Evolutionary conservation across 1,284 basidiomycete genomes (phyloP).

Genomic region (Fomitopsis betulina): DNA sequence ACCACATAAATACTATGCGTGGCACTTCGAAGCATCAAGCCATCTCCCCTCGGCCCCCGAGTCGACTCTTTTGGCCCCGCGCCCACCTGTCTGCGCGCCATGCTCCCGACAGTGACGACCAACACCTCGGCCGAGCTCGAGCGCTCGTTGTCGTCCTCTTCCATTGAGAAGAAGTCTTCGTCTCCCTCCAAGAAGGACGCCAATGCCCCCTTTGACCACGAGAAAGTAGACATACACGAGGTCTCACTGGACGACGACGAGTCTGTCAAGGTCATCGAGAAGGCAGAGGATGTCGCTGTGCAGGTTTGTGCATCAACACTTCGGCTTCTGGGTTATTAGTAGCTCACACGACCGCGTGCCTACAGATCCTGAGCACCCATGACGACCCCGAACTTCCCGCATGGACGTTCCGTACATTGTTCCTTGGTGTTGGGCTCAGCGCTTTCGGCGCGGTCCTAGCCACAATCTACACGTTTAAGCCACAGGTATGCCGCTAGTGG

Average conservation of each 20-base stretch:
- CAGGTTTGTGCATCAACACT: slow-evolving; percentile 25
- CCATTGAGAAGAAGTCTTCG: slow-evolving; percentile 14
- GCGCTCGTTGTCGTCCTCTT: slow-evolving; percentile 11
- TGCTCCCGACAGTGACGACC: slow-evolving; percentile 1
- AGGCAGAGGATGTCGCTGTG: slow-evolving; percentile 42
- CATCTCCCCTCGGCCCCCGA: not conserved
- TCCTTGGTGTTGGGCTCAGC: slow-evolving; percentile 58
- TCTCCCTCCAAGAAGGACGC: not conserved
- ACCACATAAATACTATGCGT: not conserved
- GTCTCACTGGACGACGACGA: slow-evolving; percentile 17
- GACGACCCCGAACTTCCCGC: slow-evolving; percentile 55
- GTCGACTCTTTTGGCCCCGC: not conserved
- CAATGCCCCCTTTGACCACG: slow-evolving; percentile 10
- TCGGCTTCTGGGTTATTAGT: not conserved
- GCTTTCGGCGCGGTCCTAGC: slow-evolving; percentile 55
- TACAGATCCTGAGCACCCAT: slow-evolving; percentile 44
- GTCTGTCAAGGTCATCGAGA: slow-evolving; percentile 31
- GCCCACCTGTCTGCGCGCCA: not conserved
- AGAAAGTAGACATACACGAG: slow-evolving; percentile 21
- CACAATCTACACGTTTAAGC: slow-evolving; percentile 64
- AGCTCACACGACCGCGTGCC: not conserved
- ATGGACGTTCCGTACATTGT: slow-evolving; percentile 53
- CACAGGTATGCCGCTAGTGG: slow-evolving; percentile 22
- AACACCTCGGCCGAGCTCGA: slow-evolving; percentile 6
- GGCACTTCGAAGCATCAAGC: not conserved